Conservation (phyloP, 148 eudicot genomes). For the Arbutus unedo region DNA sequence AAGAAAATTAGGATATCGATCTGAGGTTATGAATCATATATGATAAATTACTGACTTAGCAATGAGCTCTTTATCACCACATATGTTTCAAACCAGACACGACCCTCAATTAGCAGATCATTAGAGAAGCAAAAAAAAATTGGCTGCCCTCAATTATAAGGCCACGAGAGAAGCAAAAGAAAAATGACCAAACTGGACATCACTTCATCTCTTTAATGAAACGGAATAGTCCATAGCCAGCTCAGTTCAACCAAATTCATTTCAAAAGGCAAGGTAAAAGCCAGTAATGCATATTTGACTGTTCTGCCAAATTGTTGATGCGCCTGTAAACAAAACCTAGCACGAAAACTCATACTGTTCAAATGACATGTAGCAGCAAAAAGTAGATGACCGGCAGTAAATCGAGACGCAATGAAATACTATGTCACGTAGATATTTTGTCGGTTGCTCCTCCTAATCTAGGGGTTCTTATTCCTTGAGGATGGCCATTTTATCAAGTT, state of each 20-base stretch:
- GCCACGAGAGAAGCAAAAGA: background rate
- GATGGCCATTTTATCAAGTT: background rate
- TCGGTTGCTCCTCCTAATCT: background rate
- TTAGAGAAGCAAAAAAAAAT: too few relatives aligned
- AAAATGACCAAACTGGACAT: background rate
- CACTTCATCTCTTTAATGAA: background rate
- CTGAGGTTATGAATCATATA: background rate
- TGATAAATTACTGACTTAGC: background rate
- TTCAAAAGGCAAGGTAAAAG: background rate
- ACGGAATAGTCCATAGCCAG: background rate
- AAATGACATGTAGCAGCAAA: background rate
- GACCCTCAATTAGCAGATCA: too few relatives aligned
- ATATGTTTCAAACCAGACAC: background rate
- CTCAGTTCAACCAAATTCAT: background rate
- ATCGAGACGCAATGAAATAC: background rate
- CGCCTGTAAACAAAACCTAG: background rate
- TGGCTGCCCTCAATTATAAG: background rate
- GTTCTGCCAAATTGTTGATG: background rate
- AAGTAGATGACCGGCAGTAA: background rate
- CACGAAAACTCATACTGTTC: background rate
- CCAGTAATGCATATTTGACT: background rate
- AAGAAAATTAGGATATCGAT: background rate
- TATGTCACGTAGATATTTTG: background rate
- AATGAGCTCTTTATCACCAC: background rate
- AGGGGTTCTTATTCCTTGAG: background rate